A percentile compares a stretch with the other conserved stretches of the same genome.
Evolutionary conservation across 192 early-diverging fungal genomes (phyloP).

Genomic region (Gaertneriomyces sp.): DNA sequence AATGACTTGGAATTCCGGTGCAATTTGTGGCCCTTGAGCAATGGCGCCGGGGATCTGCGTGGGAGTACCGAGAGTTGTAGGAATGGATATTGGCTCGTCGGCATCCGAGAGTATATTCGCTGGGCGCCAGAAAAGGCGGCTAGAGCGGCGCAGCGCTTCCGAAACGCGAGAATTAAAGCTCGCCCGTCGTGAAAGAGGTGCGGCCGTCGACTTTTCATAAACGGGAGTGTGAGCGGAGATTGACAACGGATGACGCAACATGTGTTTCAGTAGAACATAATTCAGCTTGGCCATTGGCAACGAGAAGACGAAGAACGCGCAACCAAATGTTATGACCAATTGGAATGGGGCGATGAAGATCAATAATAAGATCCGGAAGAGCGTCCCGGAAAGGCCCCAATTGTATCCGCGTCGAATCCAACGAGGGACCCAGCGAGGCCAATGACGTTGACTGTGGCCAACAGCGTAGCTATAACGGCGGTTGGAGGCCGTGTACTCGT

Average conservation of each 20-base stretch:
- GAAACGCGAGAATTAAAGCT: slow-evolving; percentile 2
- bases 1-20: slow-evolving; percentile 59
- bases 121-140: slow-evolving; percentile 31
- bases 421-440: slow-evolving; percentile 21
- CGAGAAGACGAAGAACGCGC: slow-evolving; percentile 82
- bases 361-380: slow-evolving; percentile 29
- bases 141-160: slow-evolving; percentile 11
- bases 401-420: slow-evolving; percentile 23
- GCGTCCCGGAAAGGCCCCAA: slow-evolving; percentile 36
- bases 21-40: slow-evolving; percentile 20
- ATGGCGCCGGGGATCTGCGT: slow-evolving; percentile 20
- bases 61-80: slow-evolving; percentile 27
- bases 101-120: slow-evolving; percentile 30
- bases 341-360: slow-evolving; percentile 70
- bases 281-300: slow-evolving; percentile 95
- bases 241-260: slow-evolving; percentile 75
- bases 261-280: slow-evolving; percentile 71
- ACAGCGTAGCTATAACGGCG: slow-evolving; percentile 16
- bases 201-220: slow-evolving; percentile 2
- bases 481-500: slow-evolving; percentile 9
- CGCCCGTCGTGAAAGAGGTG: slow-evolving; percentile 9
- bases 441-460: neutral
- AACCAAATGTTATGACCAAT: slow-evolving; percentile 66
- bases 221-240: slow-evolving; percentile 48
- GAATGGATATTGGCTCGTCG: slow-evolving; percentile 47